These are phyloP conservation scores for Penicillium crustosum DNA, from an alignment of 2,329 filamentous ascomycete genomes.

Conservation along the genomic window DNA sequence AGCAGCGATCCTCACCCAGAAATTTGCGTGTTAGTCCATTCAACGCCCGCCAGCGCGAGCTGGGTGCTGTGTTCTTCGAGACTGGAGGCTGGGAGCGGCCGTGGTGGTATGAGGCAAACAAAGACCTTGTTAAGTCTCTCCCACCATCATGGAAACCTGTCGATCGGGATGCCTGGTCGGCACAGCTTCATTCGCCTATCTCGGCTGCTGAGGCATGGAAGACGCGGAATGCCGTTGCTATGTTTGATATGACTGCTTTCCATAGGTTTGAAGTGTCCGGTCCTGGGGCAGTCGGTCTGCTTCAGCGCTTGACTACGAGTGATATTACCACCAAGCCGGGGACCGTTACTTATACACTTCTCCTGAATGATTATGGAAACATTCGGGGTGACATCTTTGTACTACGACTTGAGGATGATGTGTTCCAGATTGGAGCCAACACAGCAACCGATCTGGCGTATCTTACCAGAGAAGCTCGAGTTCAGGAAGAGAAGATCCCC, in stretches of 20 bases:
- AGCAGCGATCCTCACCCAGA: slow-evolving; percentile 58
- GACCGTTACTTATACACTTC: slow-evolving; percentile 56
- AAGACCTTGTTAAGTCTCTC: slow-evolving; percentile 51
- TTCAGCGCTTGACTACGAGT: slow-evolving; percentile 50
- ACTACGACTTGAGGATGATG: slow-evolving; percentile 50
- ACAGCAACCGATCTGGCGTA: slow-evolving; percentile 56
- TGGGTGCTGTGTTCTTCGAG: slow-evolving; percentile 56
- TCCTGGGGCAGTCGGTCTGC: slow-evolving; percentile 55
- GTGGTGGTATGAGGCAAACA: slow-evolving; percentile 62
- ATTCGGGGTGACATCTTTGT: slow-evolving; percentile 60
- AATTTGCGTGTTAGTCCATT: slow-evolving; percentile 62
- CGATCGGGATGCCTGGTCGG: slow-evolving; percentile 60
- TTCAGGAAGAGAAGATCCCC: slow-evolving; percentile 41
- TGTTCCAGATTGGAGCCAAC: slow-evolving; percentile 57
- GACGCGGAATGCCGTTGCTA: slow-evolving; percentile 60
- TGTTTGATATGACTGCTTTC: slow-evolving; percentile 64
- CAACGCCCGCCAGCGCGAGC: slow-evolving; percentile 53
- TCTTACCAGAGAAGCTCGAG: slow-evolving; percentile 53
- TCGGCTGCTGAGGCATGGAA: slow-evolving; percentile 64
- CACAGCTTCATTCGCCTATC: slow-evolving; percentile 58
- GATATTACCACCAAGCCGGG: slow-evolving; percentile 49
- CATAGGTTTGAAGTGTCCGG: slow-evolving; percentile 60
- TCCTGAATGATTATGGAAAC: slow-evolving; percentile 55
- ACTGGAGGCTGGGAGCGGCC: slow-evolving; percentile 64
- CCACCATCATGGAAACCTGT: slow-evolving; percentile 57